Conservation (phyloP, 352 stramenopile genomes). For the Globisporangium alternatum region DNA sequence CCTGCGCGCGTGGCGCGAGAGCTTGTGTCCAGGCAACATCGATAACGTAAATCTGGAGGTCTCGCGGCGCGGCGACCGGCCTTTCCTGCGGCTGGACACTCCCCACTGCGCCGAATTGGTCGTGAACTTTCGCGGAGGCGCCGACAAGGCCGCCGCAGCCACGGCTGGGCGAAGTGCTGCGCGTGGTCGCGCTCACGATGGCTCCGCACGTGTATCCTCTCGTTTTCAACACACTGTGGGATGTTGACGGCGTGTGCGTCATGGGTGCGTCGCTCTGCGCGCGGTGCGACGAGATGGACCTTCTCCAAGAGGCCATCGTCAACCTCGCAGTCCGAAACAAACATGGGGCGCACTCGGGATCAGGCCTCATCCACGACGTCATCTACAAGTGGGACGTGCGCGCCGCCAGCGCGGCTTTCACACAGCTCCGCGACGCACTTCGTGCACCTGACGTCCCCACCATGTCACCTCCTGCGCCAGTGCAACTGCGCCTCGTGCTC, state of each 20-base stretch:
- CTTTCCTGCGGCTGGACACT: not conserved
- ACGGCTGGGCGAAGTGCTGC: conserved; percentile 16
- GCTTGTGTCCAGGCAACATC: not conserved
- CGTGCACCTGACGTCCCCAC: not conserved
- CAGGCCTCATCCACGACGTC: conserved; percentile 8
- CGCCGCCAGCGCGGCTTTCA: not conserved
- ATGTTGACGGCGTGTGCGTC: conserved; percentile 1
- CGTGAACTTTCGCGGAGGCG: not conserved
- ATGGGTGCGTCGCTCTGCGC: conserved; percentile 7
- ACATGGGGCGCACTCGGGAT: not conserved
- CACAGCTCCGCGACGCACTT: not conserved
- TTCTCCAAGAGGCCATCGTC: not conserved
- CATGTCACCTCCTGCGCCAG: too few species aligned
- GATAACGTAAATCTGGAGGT: not conserved
- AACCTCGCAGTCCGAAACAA: not conserved
- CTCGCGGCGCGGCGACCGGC: not conserved
- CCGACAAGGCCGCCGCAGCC: not conserved
- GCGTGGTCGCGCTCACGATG: conserved; percentile 10
- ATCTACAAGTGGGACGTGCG: conserved; percentile 12
- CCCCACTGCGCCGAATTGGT: conserved; percentile 10
- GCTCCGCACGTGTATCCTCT: conserved; percentile 13
- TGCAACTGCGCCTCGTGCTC: conserved; percentile 10
- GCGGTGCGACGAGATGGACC: conserved; percentile 14
- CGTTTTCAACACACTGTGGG: conserved; percentile 12
- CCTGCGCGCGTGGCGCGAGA: not conserved